Evolutionary conservation across 2,329 filamentous ascomycete species (phyloP).

Genomic region (Thielaviopsis euricoi): DNA sequence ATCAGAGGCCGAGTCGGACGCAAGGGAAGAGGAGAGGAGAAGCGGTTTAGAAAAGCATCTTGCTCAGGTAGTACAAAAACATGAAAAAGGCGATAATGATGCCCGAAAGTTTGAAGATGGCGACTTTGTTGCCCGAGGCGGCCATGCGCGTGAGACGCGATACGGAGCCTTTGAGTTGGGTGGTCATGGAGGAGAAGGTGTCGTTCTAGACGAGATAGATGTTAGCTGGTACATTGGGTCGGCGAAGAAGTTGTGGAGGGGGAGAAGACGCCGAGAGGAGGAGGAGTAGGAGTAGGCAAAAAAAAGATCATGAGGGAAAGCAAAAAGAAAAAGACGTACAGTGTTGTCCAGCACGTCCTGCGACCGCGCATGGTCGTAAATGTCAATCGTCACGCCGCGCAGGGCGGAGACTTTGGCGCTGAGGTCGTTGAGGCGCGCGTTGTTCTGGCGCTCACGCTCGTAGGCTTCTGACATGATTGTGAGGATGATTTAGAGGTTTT

Average conservation of each 20-base stretch:
- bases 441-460: slow-evolving; percentile 80
- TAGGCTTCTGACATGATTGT: slow-evolving; percentile 54
- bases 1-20: neutral
- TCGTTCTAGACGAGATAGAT: slow-evolving; percentile 44
- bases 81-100: slow-evolving; percentile 62
- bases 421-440: slow-evolving; percentile 81
- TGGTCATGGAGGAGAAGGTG: slow-evolving; percentile 77
- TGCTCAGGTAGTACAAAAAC: slow-evolving; percentile 56
- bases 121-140: slow-evolving; percentile 73
- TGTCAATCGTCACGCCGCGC: slow-evolving; percentile 88
- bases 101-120: slow-evolving; percentile 74
- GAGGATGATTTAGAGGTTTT: neutral
- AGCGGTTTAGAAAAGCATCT: slow-evolving; percentile 39
- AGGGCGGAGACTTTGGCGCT: slow-evolving; percentile 81
- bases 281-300: neutral
- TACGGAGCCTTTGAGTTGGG: slow-evolving; percentile 70
- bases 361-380: slow-evolving; percentile 86
- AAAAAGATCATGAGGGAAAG: neutral
- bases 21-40: neutral
- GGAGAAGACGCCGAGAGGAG: neutral
- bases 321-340: slow-evolving; percentile 31
- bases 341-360: slow-evolving; percentile 80
- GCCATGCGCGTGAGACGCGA: slow-evolving; percentile 78
- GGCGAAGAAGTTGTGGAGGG: neutral
- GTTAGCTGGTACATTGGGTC: neutral